phyloP scores from a whole-genome alignment of 139 green algal genomes.

The Coccomyxa sp. region DNA sequence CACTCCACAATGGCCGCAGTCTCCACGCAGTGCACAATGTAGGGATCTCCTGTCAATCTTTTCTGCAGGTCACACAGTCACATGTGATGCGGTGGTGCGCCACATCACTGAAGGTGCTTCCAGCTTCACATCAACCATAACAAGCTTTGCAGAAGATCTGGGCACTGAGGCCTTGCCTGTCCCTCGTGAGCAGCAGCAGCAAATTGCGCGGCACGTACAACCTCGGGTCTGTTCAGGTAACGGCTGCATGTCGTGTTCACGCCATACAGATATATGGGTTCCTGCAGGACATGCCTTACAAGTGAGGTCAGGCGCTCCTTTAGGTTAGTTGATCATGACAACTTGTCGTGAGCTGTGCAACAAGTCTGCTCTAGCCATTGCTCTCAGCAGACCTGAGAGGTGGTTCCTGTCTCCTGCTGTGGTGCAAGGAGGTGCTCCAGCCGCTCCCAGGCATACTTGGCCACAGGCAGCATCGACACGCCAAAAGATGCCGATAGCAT shows the following conservation, averaged over 20 bases:
- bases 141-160: background rate
- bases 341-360: background rate
- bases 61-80: constrained; percentile 39
- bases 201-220: constrained; percentile 73
- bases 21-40: constrained; percentile 91
- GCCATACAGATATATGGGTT: constrained; percentile 41
- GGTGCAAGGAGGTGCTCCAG: background rate
- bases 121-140: background rate
- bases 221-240: constrained; percentile 46
- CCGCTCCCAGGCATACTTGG: constrained; percentile 5
- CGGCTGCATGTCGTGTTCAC: constrained; percentile 55
- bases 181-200: constrained; percentile 72
- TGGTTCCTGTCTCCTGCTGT: background rate
- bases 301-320: background rate
- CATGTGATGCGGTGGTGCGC: background rate
- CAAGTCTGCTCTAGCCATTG: background rate
- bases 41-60: constrained; percentile 84
- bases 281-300: constrained; percentile 11
- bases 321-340: background rate
- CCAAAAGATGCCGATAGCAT: constrained; percentile 11
- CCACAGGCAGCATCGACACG: background rate
- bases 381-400: background rate
- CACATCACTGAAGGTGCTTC: background rate
- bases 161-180: background rate
- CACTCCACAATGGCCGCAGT: constrained; percentile 86